Base-by-base conservation (phyloP, 768 basidiomycete genomes). In the Galerina marginata region DNA sequence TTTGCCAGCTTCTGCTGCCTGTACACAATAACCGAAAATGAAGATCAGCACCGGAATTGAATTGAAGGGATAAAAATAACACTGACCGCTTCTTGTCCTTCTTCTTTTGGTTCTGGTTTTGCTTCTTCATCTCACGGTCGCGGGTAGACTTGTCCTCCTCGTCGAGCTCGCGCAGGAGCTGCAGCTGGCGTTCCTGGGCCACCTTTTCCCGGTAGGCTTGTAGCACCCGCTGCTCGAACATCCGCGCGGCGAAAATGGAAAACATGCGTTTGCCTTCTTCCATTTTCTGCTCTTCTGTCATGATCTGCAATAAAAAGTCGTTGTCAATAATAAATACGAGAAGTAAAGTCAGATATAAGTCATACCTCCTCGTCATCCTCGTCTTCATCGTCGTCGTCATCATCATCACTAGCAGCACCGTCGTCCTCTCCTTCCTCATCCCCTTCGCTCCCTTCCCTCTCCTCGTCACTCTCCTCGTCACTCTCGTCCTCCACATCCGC, bases 221-320 rank as follows among this genome's bases (percentile, higher is more conserved):
- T 56, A 97, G 86, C 40, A 99, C 97, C 23, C 97, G 89, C 76
- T 98, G 96, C 78, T 99, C 97, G 74, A 99, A 99, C 96, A 99
- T 97, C 55, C 97, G 88, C 44, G 97, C 97, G 14, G 97, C 97
- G 69, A 99, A 99, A 76, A 99, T 97, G 65, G 95, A 95, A 81
- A 99, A 99, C 97, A 99, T 99, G 52, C 93, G 87, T 75, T 96
- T 95, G 66, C 97, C 97, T 77, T 99, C 97, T 75, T 98, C 96
- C 91, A 96, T 96, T 77, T 96, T 96, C 77, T 98, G 93, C 75
- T 94, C 92, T 74, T 98, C 96, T 2, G 96, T 95, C 85, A 96
- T 86, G 48, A 85, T 80, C 88, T 90, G 65, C 57, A 45, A 51
- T 20, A 23, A 63, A 56, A 48, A 75, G 75, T 14, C 16, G 42